Conservation (phyloP, 805 yeast genomes). For the Spathaspora girioi region DNA sequence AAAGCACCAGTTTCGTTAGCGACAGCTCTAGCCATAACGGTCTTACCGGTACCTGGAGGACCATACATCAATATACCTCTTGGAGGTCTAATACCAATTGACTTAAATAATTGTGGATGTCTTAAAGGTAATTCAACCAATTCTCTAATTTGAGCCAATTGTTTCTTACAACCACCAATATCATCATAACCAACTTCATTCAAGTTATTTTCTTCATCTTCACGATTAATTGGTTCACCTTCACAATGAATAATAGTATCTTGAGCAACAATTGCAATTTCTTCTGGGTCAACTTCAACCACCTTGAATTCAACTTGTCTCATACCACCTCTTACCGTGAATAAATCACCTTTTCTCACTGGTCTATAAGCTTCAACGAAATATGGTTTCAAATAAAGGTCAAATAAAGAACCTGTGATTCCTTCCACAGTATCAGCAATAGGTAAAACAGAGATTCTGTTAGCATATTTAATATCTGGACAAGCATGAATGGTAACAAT, state of each 20-base stretch:
- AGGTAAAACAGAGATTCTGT: slow-evolving; percentile 91
- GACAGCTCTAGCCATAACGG: slow-evolving; percentile 99
- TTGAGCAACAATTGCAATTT: slow-evolving; percentile 96
- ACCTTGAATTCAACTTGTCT: slow-evolving; percentile 98
- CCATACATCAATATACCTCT: slow-evolving; percentile 98
- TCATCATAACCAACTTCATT: slow-evolving; percentile 98
- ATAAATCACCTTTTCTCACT: slow-evolving; percentile 94
- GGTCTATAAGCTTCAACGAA: slow-evolving; percentile 99
- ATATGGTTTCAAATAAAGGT: slow-evolving; percentile 94
- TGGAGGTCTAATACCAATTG: slow-evolving; percentile 98
- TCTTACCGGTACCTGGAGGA: slow-evolving; percentile 99
- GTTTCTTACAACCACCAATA: slow-evolving; percentile 98
- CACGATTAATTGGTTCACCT: slow-evolving; percentile 98
- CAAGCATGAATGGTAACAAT: slow-evolving; percentile 88
- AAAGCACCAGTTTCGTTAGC: slow-evolving; percentile 99
- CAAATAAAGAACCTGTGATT: slow-evolving; percentile 92
- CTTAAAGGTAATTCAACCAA: slow-evolving; percentile 96
- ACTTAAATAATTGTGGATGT: slow-evolving; percentile 96
- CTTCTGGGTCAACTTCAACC: slow-evolving; percentile 97
- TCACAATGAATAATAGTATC: slow-evolving; percentile 98
- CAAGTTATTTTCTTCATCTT: slow-evolving; percentile 94
- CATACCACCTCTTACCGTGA: slow-evolving; percentile 98
- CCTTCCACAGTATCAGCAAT: slow-evolving; percentile 98
- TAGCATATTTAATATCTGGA: slow-evolving; percentile 96
- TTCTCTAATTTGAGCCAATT: slow-evolving; percentile 99